Conservation (phyloP, 2,329 filamentous ascomycete species). For the Arthrobotrys sinensis region DNA sequence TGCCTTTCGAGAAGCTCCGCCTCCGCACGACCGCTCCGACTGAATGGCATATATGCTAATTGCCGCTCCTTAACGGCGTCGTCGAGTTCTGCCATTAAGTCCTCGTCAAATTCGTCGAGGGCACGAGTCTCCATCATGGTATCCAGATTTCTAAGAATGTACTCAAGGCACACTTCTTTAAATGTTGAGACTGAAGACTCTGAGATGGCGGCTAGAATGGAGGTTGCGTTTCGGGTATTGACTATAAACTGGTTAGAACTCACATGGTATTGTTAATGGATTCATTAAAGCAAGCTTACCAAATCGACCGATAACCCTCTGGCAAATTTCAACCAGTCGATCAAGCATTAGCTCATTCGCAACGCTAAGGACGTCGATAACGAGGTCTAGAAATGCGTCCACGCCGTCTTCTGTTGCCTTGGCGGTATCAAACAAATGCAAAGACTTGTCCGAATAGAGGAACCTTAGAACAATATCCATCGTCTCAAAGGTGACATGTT, state of each 20-base stretch:
- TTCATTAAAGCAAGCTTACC: slow-evolving; percentile 68
- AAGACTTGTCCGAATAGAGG: slow-evolving; percentile 86
- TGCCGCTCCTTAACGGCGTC: slow-evolving; percentile 86
- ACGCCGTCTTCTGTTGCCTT: slow-evolving; percentile 73
- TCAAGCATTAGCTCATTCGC: slow-evolving; percentile 98
- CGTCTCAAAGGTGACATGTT: slow-evolving; percentile 80
- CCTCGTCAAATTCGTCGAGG: slow-evolving; percentile 86
- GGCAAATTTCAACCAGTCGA: slow-evolving; percentile 88
- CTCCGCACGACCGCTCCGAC: slow-evolving; percentile 76
- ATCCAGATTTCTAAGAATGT: slow-evolving; percentile 91
- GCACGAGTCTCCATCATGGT: slow-evolving; percentile 90
- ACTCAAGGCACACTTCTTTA: slow-evolving; percentile 89
- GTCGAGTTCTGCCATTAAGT: slow-evolving; percentile 86
- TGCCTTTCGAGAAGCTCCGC: slow-evolving; percentile 69
- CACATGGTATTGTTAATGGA: slow-evolving; percentile 27
- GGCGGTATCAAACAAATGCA: slow-evolving; percentile 85
- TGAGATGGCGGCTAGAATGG: slow-evolving; percentile 86
- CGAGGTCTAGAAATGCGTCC: slow-evolving; percentile 88
- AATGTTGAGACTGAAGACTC: slow-evolving; percentile 87
- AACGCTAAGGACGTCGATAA: slow-evolving; percentile 89
- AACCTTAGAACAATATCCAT: slow-evolving; percentile 85
- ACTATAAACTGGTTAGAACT: slow-evolving; percentile 69
- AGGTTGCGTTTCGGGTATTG: slow-evolving; percentile 87
- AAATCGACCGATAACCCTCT: slow-evolving; percentile 84
- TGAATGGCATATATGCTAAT: slow-evolving; percentile 81